Evolutionary conservation across 2,329 filamentous ascomycete genomes (phyloP).

Genomic region (Cercospora sp.): DNA sequence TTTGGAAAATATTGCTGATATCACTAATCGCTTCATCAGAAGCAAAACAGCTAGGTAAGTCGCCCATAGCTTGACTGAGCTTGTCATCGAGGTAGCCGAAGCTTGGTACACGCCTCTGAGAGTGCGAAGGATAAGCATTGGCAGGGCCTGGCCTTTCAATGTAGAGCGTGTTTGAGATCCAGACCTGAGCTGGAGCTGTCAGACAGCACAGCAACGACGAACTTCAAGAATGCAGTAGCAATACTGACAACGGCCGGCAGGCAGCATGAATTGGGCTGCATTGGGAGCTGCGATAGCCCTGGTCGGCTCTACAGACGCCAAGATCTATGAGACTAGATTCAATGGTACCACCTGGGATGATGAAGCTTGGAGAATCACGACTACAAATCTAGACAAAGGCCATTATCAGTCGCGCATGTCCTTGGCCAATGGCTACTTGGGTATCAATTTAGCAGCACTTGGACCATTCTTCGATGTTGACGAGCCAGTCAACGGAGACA

Average conservation of each 20-base stretch:
- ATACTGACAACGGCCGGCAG: neutral
- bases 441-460: constrained; percentile 63
- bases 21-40: neutral
- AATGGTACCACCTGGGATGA: constrained; percentile 60
- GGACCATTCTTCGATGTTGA: constrained; percentile 66
- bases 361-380: constrained; percentile 57
- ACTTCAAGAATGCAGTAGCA: neutral
- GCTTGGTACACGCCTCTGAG: constrained; percentile 5
- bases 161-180: neutral
- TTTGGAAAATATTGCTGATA: neutral
- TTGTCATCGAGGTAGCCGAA: constrained; percentile 3
- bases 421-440: constrained; percentile 65
- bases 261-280: neutral
- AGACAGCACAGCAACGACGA: neutral
- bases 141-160: neutral
- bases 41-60: neutral
- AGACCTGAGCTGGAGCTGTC: neutral
- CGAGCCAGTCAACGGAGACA: constrained; percentile 56
- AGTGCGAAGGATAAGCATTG: neutral
- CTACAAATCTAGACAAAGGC: constrained; percentile 56
- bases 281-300: neutral
- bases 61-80: constrained; percentile 3
- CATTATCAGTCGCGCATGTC: constrained; percentile 62
- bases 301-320: neutral
- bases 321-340: constrained; percentile 53